phyloP scores from a whole-genome alignment of 352 stramenopile genomes.

The Globisporangium rhizosaccharum region DNA sequence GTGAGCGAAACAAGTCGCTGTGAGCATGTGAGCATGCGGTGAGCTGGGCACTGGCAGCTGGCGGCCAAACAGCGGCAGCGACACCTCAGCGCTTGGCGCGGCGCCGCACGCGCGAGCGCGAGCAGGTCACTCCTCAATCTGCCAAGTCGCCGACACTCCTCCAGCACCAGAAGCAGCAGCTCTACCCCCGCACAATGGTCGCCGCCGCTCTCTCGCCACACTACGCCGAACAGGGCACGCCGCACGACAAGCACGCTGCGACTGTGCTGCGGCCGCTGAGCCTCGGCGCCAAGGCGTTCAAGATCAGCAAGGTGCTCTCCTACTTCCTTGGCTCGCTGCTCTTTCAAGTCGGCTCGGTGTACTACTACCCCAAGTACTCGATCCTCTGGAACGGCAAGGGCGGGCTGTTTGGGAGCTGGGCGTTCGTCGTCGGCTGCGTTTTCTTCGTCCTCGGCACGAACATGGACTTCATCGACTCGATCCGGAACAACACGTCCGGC shows the following conservation, averaged over 20 bases:
- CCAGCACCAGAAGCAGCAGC: neutral
- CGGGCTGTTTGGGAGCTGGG: constrained; percentile 57
- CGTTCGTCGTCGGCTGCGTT: constrained; percentile 67
- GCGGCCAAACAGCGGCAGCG: no score
- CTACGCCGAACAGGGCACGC: constrained; percentile 25
- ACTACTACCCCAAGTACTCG: constrained; percentile 76
- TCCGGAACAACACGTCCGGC: constrained; percentile 54
- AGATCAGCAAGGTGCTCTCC: constrained; percentile 38
- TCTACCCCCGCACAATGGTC: constrained; percentile 2
- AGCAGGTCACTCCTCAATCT: constrained; percentile 12
- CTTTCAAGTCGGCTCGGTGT: constrained; percentile 75
- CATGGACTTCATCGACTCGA: constrained; percentile 66
- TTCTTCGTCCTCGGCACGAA: constrained; percentile 63
- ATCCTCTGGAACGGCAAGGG: constrained; percentile 54
- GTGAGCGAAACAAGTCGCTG: no score
- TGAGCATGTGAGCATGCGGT: no score
- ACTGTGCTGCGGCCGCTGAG: constrained; percentile 17
- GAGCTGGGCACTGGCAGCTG: no score
- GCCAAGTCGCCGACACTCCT: constrained; percentile 4
- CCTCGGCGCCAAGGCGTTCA: constrained; percentile 37
- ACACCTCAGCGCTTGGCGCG: neutral
- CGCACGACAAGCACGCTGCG: constrained; percentile 13
- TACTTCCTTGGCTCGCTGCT: constrained; percentile 66
- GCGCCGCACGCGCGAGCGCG: neutral
- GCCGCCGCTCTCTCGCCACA: constrained; percentile 14